These are phyloP conservation scores for Phaeoacremonium minimum DNA, from an alignment of 2,329 filamentous ascomycete species.

Conservation along the genomic window DNA sequence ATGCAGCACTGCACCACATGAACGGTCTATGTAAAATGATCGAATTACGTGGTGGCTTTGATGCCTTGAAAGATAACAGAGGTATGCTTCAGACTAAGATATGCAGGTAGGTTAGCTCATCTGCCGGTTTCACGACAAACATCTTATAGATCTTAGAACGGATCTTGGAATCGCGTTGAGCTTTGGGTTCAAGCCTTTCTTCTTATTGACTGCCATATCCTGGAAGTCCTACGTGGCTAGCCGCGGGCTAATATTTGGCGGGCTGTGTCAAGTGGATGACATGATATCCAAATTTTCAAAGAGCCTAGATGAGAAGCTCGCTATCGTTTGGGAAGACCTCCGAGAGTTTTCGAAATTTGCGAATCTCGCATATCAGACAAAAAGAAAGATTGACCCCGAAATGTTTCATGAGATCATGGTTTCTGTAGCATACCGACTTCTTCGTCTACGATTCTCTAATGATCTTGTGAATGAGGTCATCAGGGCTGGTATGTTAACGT, in stretches of 20 bases:
- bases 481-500: conserved; percentile 22
- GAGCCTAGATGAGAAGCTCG: conserved; percentile 15
- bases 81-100: conserved; percentile 10
- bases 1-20: conserved; percentile 7
- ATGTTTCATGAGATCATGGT: conserved; percentile 22
- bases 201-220: conserved; percentile 8
- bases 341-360: conserved; percentile 21
- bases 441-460: conserved; percentile 16
- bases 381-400: conserved; percentile 17
- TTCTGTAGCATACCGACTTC: conserved; percentile 22
- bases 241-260: background rate
- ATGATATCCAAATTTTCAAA: conserved; percentile 2
- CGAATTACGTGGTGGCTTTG: conserved; percentile 9
- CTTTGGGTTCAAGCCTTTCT: conserved; percentile 6
- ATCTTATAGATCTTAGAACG: too few relatives aligned
- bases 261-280: too few relatives aligned
- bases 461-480: conserved; percentile 9
- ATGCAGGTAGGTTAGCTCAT: conserved; percentile 11
- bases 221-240: conserved; percentile 9
- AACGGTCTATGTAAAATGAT: conserved; percentile 9
- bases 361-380: conserved; percentile 13
- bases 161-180: conserved; percentile 7
- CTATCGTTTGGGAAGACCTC: conserved; percentile 21
- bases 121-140: too few relatives aligned
- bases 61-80: conserved; percentile 5